Conservation (phyloP, 441 rosid genomes). For the Eutrema salsugineum region DNA sequence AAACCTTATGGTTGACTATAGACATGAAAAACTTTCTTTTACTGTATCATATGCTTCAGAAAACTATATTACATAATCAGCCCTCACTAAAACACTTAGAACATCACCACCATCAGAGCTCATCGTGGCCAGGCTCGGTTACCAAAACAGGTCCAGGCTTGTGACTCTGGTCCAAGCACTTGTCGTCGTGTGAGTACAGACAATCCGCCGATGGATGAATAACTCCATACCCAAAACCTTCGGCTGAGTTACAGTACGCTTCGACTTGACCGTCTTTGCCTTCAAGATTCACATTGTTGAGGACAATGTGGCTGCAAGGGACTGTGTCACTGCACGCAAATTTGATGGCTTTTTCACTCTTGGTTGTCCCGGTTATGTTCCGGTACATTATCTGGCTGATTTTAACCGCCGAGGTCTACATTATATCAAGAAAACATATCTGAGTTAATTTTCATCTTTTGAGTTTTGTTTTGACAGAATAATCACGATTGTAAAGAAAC, state of each 20-base stretch:
- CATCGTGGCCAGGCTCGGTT: constrained; percentile 8
- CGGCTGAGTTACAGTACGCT: constrained; percentile 84
- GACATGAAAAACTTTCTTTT: neutral
- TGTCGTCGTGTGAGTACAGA: constrained; percentile 60
- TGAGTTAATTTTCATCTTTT: constrained; percentile 2
- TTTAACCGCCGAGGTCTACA: constrained; percentile 72
- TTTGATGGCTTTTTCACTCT: constrained; percentile 67
- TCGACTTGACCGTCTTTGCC: constrained; percentile 63
- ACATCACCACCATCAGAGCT: constrained; percentile 2
- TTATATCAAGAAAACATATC: neutral
- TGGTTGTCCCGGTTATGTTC: constrained; percentile 75
- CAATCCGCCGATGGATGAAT: constrained; percentile 91
- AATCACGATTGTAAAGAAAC: constrained; percentile 27
- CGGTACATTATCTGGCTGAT: constrained; percentile 84
- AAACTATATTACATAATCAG: constrained; percentile 23
- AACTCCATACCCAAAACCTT: constrained; percentile 68
- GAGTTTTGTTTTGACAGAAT: neutral
- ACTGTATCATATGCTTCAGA: constrained; percentile 30
- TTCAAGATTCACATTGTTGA: constrained; percentile 70
- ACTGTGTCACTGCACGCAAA: constrained; percentile 85
- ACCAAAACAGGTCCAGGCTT: neutral
- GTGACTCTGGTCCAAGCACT: constrained; percentile 10
- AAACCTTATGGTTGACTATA: constrained; percentile 21
- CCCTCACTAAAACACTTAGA: constrained; percentile 24
- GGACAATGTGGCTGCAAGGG: constrained; percentile 77